Evolutionary conservation across 805 yeast species (phyloP), one percentile per base, ranked within the genome.

Genomic region (Ogataea trehalophila): DNA sequence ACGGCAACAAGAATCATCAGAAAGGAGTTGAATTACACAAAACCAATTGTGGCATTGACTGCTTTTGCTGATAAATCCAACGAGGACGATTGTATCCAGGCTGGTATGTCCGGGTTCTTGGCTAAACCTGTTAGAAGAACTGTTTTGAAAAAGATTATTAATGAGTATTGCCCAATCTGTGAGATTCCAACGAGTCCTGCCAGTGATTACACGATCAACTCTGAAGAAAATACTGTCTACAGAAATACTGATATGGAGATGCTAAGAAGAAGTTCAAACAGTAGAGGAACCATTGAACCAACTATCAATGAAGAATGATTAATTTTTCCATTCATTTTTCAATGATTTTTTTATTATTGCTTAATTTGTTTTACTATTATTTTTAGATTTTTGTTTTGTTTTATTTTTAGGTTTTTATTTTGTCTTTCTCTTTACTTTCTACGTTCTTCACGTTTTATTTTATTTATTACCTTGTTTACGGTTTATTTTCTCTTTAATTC

Each of bases 41-140:
- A 78, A 6, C 97, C 97, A 0, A 90, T 94, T 48, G 94, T 92
- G 36, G 98, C 97, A 0, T 75, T 92, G 46, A 91, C 98, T 0
- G 98, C 97, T 1, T 92, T 86, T 72, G 97, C 97, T 0, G 97
- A 92, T 65, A 89, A 87, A 53, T 83, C 91, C 41, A 92, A 91
- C 59, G 90, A 86, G 37, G 83, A 81, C 55, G 95, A 81, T 50
- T 91, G 98, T 65, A 63, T 87, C 48, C 84, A 80, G 17, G 83
- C 85, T n/a, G 98, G 98, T 4, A 94, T 92, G 98, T 74, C 83
- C 53, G 95, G 94, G 15, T 92, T 92, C 65, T 72, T 92, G 53
- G 77, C 95, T 2, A 92, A 92, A 58, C 99, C 99, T 0, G 81
- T 90, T 20, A 76, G 87, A 63, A 75, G 96, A 61, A 72, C 79